Percentiles rank a stretch among this genome's conserved stretches.
phyloP scores from a whole-genome alignment of 169 alveolate species.

The Prorocentrum cordatum region DNA sequence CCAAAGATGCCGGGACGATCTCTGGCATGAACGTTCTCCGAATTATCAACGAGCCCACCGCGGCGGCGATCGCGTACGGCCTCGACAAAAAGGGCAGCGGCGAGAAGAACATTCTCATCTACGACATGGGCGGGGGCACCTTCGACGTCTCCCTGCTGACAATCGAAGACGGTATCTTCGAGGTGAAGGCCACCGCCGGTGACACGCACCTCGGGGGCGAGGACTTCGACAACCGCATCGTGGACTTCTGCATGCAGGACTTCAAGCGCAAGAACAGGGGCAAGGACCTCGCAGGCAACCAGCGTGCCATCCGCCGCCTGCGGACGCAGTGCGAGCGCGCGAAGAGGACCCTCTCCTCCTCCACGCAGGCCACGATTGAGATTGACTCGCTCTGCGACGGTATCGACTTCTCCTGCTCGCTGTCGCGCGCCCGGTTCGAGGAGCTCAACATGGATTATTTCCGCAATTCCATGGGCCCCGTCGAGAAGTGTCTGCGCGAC shows the following conservation, averaged over 20 bases:
- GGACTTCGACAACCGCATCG: no score
- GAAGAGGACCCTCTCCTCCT: no score
- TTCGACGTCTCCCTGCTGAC: conserved; percentile 95
- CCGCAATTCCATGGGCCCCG: no score
- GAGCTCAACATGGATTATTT: no score
- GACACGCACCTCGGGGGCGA: conserved; percentile 98
- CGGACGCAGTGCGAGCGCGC: no score
- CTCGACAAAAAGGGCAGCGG: conserved; percentile 91
- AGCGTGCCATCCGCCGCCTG: conserved; percentile 70
- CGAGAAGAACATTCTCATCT: no score
- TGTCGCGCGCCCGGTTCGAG: no score
- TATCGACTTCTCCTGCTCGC: no score
- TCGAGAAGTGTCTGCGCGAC: conserved; percentile 91
- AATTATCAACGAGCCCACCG: conserved; percentile 97
- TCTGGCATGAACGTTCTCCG: conserved; percentile 78
- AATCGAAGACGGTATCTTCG: conserved; percentile 93
- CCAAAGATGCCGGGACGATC: no score
- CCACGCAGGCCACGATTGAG: no score
- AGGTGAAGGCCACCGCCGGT: conserved; percentile 97
- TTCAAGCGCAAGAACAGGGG: conserved; percentile 88
- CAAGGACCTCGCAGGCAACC: conserved; percentile 72
- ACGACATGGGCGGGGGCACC: no score
- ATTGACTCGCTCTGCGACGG: no score
- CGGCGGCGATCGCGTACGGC: conserved; percentile 98
- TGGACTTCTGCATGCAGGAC: conserved; percentile 91